Evolutionary conservation across 2,329 filamentous ascomycete genomes (phyloP).

Genomic region (Mycosphaerelloides madeirae): DNA sequence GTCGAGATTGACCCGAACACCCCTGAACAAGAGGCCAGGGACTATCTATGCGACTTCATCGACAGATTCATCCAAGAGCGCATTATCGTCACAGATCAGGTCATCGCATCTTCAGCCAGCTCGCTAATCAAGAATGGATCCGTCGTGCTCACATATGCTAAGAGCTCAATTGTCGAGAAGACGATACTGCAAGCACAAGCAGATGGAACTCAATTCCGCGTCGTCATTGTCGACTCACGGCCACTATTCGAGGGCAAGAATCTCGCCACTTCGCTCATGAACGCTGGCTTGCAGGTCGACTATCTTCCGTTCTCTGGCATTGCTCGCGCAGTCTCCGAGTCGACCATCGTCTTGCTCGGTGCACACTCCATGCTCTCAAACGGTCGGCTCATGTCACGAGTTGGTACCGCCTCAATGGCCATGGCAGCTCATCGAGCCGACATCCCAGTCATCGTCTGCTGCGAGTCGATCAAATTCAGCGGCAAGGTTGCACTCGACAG

Average conservation of each 20-base stretch:
- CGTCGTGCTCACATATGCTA: constrained; percentile 79
- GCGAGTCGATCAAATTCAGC: constrained; percentile 93
- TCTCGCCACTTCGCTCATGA: constrained; percentile 65
- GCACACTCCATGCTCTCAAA: constrained; percentile 96
- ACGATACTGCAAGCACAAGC: constrained; percentile 69
- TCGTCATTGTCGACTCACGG: constrained; percentile 76
- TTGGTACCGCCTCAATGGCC: constrained; percentile 81
- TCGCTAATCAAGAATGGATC: constrained; percentile 74
- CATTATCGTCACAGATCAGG: constrained; percentile 78
- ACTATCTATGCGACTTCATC: constrained; percentile 70
- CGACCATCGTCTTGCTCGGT: constrained; percentile 73
- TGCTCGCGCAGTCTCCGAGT: constrained; percentile 65
- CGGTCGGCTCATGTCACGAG: constrained; percentile 79
- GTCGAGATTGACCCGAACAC: constrained; percentile 83
- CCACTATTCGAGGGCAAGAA: constrained; percentile 66
- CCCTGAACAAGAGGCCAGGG: constrained; percentile 76
- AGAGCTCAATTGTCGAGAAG: constrained; percentile 79
- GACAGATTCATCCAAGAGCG: constrained; percentile 88
- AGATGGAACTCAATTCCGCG: constrained; percentile 69
- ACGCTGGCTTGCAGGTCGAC: constrained; percentile 67
- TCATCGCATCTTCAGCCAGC: constrained; percentile 73
- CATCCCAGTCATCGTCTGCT: constrained; percentile 80
- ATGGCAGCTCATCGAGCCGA: constrained; percentile 72
- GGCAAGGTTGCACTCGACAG: constrained; percentile 85
- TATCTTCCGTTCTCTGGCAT: constrained; percentile 80